Evolutionary conservation across 352 stramenopile species (phyloP).

Genomic region (Salisapilia sapeloensis): DNA sequence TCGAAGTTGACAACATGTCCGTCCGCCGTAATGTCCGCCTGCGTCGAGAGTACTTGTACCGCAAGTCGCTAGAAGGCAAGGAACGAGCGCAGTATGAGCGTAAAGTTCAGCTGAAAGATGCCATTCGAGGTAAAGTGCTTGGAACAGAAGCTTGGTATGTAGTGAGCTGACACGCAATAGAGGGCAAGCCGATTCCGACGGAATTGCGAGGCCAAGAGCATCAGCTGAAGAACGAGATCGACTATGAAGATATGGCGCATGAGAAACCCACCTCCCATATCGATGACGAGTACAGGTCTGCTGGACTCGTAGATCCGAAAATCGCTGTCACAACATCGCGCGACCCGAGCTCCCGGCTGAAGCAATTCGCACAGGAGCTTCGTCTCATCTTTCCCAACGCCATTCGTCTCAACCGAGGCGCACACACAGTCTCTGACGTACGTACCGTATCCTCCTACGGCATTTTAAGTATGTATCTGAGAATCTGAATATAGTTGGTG

Average conservation of each 20-base stretch:
- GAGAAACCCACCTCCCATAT: slow-evolving; percentile 84
- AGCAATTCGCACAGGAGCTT: slow-evolving; percentile 99
- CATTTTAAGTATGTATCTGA: not conserved
- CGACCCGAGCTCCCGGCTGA: slow-evolving; percentile 92
- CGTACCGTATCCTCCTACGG: slow-evolving; percentile 4
- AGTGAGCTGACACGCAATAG: slow-evolving; percentile 3
- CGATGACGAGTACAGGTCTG: slow-evolving; percentile 99
- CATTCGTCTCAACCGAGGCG: slow-evolving; percentile 94
- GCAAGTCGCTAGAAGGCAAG: slow-evolving; percentile 94
- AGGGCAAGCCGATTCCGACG: slow-evolving; percentile 94
- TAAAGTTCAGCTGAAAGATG: slow-evolving; percentile 94
- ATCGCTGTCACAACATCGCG: slow-evolving; percentile 97
- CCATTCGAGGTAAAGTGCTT: slow-evolving; percentile 34
- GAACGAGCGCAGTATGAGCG: slow-evolving; percentile 93
- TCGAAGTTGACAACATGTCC: too few relatives aligned
- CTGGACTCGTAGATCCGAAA: slow-evolving; percentile 93
- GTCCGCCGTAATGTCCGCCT: slow-evolving; percentile 92
- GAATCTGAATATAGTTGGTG: slow-evolving; percentile 73
- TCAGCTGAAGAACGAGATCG: slow-evolving; percentile 84
- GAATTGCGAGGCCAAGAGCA: slow-evolving; percentile 91
- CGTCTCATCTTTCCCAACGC: slow-evolving; percentile 97
- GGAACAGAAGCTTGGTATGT: slow-evolving; percentile 1
- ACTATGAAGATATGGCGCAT: slow-evolving; percentile 82
- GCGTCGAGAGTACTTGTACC: slow-evolving; percentile 98
- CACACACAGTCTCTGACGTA: slow-evolving; percentile 84